Percentiles rank a stretch among this genome's conserved stretches.
Conservation (phyloP, 2,329 filamentous ascomycete species). For the Aspergillus arachidicola region DNA sequence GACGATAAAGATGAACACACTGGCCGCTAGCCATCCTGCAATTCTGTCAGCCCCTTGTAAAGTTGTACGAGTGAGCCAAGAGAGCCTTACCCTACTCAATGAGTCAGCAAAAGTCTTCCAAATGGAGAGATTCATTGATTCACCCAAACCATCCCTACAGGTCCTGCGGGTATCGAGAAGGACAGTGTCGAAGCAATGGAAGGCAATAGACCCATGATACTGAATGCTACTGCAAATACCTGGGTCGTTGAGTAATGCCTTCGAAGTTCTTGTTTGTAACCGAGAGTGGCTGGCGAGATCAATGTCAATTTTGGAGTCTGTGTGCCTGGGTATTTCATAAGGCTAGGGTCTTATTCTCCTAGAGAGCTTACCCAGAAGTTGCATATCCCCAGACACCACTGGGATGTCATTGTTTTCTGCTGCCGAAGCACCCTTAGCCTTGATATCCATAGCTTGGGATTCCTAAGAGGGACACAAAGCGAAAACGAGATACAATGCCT, state of each 20-base stretch:
- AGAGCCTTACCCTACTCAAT: neutral
- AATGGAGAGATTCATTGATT: neutral
- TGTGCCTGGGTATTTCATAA: neutral
- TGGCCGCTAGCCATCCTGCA: slow-evolving; percentile 57
- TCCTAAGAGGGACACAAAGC: neutral
- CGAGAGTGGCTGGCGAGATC: slow-evolving; percentile 33
- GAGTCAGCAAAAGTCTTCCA: slow-evolving; percentile 28
- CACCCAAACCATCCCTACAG: slow-evolving; percentile 64
- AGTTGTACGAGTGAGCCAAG: neutral
- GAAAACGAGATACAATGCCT: neutral
- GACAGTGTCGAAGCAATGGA: slow-evolving; percentile 62
- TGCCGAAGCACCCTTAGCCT: neutral
- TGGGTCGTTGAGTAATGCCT: slow-evolving; percentile 64
- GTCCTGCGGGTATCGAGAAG: slow-evolving; percentile 62
- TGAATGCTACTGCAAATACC: slow-evolving; percentile 62
- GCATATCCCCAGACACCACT: slow-evolving; percentile 24
- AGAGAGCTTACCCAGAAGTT: slow-evolving; percentile 23
- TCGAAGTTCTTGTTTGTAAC: slow-evolving; percentile 63
- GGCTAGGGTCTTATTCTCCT: neutral
- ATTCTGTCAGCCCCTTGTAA: neutral
- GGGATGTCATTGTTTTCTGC: slow-evolving; percentile 3
- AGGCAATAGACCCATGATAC: slow-evolving; percentile 63
- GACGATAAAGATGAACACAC: slow-evolving; percentile 60
- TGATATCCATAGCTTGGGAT: neutral
- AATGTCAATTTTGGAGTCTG: neutral